phyloP scores from a whole-genome alignment of 2,329 filamentous ascomycete genomes.

The Dryadomyces quercus-mongolicae region DNA sequence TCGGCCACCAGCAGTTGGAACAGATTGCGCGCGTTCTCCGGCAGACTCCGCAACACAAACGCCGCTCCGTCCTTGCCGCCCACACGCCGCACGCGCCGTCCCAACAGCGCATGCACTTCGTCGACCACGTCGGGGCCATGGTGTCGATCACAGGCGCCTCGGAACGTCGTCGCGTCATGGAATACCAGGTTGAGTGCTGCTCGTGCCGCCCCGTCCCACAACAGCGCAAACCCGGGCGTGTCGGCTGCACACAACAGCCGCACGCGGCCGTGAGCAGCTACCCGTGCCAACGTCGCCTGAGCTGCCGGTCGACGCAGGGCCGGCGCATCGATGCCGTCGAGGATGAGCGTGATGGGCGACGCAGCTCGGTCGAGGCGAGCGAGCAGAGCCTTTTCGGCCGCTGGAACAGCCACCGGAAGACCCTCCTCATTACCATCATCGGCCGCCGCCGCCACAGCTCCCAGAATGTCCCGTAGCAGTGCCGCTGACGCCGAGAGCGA shows the following conservation, averaged over 20 bases:
- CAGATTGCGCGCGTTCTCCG: slow-evolving; percentile 80
- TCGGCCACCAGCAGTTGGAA: slow-evolving; percentile 80
- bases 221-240: slow-evolving; percentile 71
- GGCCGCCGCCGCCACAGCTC: slow-evolving; percentile 52
- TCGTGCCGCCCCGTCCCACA: slow-evolving; percentile 83
- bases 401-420: slow-evolving; percentile 47
- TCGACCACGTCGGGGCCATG: slow-evolving; percentile 64
- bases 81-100: slow-evolving; percentile 64
- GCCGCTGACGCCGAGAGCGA: slow-evolving; percentile 16
- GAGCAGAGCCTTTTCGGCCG: slow-evolving; percentile 57
- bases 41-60: slow-evolving; percentile 80
- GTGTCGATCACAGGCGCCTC: slow-evolving; percentile 47
- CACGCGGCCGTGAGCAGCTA: slow-evolving; percentile 63
- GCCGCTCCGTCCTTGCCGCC: slow-evolving; percentile 85
- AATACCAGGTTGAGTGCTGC: slow-evolving; percentile 78
- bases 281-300: slow-evolving; percentile 62
- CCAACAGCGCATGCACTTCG: slow-evolving; percentile 77
- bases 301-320: slow-evolving; percentile 58
- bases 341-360: slow-evolving; percentile 49
- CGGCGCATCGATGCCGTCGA: slow-evolving; percentile 79
- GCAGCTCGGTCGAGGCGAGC: slow-evolving; percentile 36
- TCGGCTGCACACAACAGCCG: slow-evolving; percentile 72
- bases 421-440: slow-evolving; percentile 21
- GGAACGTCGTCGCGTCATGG: slow-evolving; percentile 89
- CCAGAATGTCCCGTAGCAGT: slow-evolving; percentile 57